Evolutionary conservation across 148 eudicot genomes (phyloP).

Genomic region (Cornus florida): DNA sequence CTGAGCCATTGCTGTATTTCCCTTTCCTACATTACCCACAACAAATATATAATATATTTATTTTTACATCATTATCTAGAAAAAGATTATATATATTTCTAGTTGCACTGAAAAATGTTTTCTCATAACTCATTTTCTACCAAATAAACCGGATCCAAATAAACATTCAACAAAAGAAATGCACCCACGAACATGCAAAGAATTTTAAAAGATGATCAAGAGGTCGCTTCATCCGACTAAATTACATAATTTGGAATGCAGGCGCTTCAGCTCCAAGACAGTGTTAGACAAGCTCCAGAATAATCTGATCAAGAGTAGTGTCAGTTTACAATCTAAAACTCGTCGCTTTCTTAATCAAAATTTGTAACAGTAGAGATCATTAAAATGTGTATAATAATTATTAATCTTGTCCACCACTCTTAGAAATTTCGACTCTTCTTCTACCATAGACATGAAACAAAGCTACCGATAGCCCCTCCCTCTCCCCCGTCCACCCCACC

Average conservation of each 20-base stretch:
- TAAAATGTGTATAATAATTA: background rate
- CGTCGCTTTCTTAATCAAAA: conserved; percentile 9
- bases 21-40: too few species aligned
- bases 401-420: conserved; percentile 1
- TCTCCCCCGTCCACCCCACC: conserved; percentile 63
- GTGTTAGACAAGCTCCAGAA: background rate
- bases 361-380: background rate
- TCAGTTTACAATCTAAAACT: conserved; percentile 2
- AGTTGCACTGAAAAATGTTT: too few species aligned
- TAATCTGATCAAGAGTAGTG: background rate
- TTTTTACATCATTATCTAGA: too few species aligned
- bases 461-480: conserved; percentile 52
- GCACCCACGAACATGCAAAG: too few species aligned
- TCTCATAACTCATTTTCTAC: too few species aligned
- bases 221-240: background rate
- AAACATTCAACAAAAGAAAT: too few species aligned
- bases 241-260: background rate
- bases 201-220: background rate
- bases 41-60: too few species aligned
- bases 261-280: background rate
- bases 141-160: too few species aligned
- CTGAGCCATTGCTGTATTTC: too few species aligned
- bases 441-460: background rate
- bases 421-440: background rate
- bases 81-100: too few species aligned